phyloP scores from a whole-genome alignment of 208 protist species.

The Trypanosoma congolense region DNA sequence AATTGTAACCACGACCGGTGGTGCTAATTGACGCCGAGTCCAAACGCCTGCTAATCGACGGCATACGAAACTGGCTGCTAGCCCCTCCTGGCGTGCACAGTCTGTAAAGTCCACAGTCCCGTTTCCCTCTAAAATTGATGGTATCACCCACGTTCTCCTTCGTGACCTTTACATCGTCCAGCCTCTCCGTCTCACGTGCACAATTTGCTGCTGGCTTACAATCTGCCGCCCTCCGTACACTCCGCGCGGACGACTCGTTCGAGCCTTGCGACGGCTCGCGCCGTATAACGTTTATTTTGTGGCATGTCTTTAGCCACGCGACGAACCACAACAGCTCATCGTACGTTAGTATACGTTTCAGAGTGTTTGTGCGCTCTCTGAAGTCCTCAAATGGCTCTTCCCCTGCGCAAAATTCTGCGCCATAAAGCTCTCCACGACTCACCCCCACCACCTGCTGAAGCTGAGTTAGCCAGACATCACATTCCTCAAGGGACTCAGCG shows the following conservation, averaged over 20 bases:
- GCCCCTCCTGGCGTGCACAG: not conserved
- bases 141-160: not conserved
- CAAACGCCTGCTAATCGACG: not conserved
- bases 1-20: constrained; percentile 2
- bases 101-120: not conserved
- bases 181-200: not conserved
- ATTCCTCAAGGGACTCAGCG: not conserved
- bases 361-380: not conserved
- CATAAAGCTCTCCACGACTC: not conserved
- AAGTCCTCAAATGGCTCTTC: not conserved
- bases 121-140: not conserved
- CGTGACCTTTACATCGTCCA: not conserved
- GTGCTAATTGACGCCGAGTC: not conserved
- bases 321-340: constrained; percentile 15
- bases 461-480: constrained; percentile 1
- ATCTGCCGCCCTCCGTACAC: not conserved
- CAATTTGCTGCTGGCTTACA: not conserved
- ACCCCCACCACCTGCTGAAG: constrained; percentile 15
- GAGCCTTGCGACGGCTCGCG: not conserved
- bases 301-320: constrained; percentile 16
- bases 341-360: constrained; percentile 8
- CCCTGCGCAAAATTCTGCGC: not conserved
- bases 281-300: not conserved
- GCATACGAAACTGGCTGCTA: not conserved
- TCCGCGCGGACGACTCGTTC: no score